Conservation (phyloP, 23 red algal species). For the Chondrus crispus region DNA sequence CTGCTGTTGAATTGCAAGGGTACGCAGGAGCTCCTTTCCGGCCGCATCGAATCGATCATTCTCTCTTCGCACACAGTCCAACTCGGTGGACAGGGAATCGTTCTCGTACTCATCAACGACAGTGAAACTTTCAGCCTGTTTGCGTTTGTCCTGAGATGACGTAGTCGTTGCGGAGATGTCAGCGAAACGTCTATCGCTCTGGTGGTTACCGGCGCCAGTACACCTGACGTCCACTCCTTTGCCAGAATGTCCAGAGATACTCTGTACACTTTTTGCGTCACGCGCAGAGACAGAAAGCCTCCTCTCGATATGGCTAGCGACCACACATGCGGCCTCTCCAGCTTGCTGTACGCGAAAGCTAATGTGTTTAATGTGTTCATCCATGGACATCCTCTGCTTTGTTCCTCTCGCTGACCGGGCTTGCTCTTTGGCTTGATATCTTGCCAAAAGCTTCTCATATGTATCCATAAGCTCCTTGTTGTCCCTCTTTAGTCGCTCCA, state of each 20-base stretch:
- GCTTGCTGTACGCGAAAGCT: slow-evolving; percentile 32
- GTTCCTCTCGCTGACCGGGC: background rate
- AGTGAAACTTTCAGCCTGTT: background rate
- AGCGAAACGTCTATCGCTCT: background rate
- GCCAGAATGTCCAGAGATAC: background rate
- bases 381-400: background rate
- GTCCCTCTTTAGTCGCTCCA: slow-evolving; percentile 42
- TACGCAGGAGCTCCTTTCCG: slow-evolving; percentile 27
- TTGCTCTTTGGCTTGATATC: slow-evolving; percentile 27
- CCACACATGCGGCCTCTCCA: slow-evolving; percentile 5
- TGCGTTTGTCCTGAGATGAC: background rate
- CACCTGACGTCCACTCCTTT: background rate
- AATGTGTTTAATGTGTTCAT: slow-evolving; percentile 26
- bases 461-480: slow-evolving; percentile 18
- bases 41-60: background rate
- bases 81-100: background rate
- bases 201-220: background rate
- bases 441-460: slow-evolving; percentile 46
- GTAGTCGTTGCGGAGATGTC: background rate
- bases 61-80: background rate
- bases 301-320: slow-evolving; percentile 28
- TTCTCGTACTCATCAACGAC: slow-evolving; percentile 43
- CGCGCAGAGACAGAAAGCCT: background rate
- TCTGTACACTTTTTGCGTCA: slow-evolving; percentile 9
- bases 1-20: slow-evolving; percentile 23